Base-by-base conservation (phyloP, 306 rosid species). In the Prinsepia uniflora region DNA sequence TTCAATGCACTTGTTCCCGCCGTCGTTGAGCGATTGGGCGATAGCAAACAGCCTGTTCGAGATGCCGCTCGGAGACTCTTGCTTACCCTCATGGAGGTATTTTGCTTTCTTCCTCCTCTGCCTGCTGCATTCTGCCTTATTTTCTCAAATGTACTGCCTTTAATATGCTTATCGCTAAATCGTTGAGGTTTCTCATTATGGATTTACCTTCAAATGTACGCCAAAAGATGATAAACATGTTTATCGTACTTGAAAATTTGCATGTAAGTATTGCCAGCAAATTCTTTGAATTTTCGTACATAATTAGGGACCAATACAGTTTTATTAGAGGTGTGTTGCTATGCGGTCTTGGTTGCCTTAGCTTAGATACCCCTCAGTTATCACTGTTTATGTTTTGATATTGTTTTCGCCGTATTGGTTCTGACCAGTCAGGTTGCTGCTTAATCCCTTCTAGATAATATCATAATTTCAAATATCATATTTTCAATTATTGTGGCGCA, bases 21-120 rank as follows among this genome's bases (percentile, higher is more conserved):
- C 49, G 89, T 84, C 20, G 99, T 95, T 43, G 96, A 95, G 72
- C 97, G 99, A 11, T 81, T 95, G 20, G 99, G 99, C n/a, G 99
- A 95, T 65, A 86, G 87, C 14, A 95, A 95, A 19, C 99, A 95
- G 81, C 97, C 99, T 0, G 99, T 95, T 4, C 93, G 99, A 24
- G 99, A 95, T 54, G 97, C 99, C 18, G 96, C 99, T 0, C 71
- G 99, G 43, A 82, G 99, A 13, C 91, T 95, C 65, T 56, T 95
- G 78, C 97, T 95, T 72, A 95, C 99, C 47, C 96, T 95, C 70
- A 95, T 95, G 99, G 96, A 95, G 97, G 99, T 91, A 54, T 19
- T 40, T 56, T 72, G 11, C n/a, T 57, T n/a, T 59, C 53, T 60
- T 52, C 50, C 39, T n/a, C 10, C 14, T 22, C 44, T 43, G 67